phyloP scores from a whole-genome alignment of 345 rosid species.

The Populus alba region DNA sequence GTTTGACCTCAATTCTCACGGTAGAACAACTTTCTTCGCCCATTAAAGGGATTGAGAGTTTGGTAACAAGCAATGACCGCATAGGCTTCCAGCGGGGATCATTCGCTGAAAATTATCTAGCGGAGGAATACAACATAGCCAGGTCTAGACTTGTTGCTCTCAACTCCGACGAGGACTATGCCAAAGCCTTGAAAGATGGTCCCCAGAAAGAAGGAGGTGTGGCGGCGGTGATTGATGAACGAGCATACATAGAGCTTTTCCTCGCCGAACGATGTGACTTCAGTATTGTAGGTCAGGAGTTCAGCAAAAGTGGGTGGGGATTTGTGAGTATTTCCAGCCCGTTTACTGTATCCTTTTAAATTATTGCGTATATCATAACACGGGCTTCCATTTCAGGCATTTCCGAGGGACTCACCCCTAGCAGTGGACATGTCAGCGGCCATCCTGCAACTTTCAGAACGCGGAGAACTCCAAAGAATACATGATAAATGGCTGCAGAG shows the following conservation, averaged over 20 bases:
- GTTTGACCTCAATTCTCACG: conserved; percentile 21
- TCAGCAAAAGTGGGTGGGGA: conserved; percentile 21
- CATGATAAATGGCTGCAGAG: conserved; percentile 22
- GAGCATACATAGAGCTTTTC: conserved; percentile 13
- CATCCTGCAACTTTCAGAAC: conserved; percentile 21
- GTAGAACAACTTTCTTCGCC: conserved; percentile 21
- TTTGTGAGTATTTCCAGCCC: conserved; percentile 14
- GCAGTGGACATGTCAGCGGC: conserved; percentile 24
- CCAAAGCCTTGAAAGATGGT: conserved; percentile 4
- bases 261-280: conserved; percentile 14
- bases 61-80: conserved; percentile 1
- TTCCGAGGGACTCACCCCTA: conserved; percentile 19
- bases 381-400: conserved; percentile 10
- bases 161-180: conserved; percentile 7
- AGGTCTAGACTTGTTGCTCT: conserved; percentile 16
- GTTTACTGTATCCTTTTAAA: neutral
- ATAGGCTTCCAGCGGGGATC: conserved; percentile 21
- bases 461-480: conserved; percentile 25
- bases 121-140: conserved; percentile 1
- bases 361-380: neutral
- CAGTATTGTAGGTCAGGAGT: conserved; percentile 15
- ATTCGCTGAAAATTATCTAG: conserved; percentile 10
- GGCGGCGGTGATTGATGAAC: conserved; percentile 22
- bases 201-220: conserved; percentile 14
- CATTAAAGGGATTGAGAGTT: conserved; percentile 7